These are phyloP conservation scores for Pleurozium schreberi DNA, from an alignment of 225 moss, liverwort and hornwort species.

Conservation along the genomic window DNA sequence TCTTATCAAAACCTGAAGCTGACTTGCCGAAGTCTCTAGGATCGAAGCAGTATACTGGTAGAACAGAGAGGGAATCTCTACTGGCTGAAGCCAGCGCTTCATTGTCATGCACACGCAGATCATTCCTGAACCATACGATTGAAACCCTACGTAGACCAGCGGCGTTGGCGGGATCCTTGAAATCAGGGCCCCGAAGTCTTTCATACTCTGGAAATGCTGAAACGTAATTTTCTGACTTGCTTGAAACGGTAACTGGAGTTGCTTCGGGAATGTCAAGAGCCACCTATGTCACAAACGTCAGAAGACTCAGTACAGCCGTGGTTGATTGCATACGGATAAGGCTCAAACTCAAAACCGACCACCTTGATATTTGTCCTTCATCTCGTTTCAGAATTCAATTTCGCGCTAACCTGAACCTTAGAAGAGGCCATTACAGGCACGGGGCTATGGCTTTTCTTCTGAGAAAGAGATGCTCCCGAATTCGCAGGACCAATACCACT, in stretches of 20 bases:
- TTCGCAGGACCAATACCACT: constrained; percentile 2
- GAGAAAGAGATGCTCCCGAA: constrained; percentile 33
- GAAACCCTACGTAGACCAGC: constrained; percentile 65
- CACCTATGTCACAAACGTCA: constrained; percentile 15
- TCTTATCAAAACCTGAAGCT: constrained; percentile 91
- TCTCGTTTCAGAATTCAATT: neutral
- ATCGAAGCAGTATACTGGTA: constrained; percentile 97
- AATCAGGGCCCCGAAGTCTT: constrained; percentile 38
- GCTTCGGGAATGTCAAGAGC: constrained; percentile 34
- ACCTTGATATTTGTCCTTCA: neutral
- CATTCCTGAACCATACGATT: constrained; percentile 94
- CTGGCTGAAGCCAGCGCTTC: constrained; percentile 78
- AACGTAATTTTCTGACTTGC: constrained; percentile 37
- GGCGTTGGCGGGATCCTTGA: constrained; percentile 57
- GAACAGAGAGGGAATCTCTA: constrained; percentile 64
- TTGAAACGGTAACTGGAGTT: constrained; percentile 6
- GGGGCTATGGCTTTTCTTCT: constrained; percentile 48
- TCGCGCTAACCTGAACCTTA: constrained; percentile 48
- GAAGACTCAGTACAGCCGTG: neutral
- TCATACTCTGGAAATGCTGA: constrained; percentile 91
- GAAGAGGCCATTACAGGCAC: constrained; percentile 59
- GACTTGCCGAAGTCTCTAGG: constrained; percentile 97
- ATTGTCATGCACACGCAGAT: constrained; percentile 97
- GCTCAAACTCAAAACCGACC: neutral
- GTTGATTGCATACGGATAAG: neutral